Evolutionary conservation across 805 yeast species (phyloP).

Genomic region (Schwanniomyces sp.): DNA sequence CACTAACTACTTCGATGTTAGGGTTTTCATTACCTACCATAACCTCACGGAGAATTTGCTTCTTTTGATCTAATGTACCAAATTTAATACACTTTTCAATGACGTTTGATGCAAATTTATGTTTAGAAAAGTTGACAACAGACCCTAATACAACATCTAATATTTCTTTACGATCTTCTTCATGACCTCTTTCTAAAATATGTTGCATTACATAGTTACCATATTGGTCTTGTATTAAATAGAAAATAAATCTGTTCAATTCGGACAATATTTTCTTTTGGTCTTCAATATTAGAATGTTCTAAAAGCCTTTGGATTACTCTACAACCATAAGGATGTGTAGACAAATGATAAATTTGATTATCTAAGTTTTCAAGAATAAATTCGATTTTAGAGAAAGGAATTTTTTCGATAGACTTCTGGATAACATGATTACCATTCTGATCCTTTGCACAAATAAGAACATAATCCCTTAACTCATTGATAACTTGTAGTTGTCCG

Average conservation of each 20-base stretch:
- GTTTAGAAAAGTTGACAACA: slow-evolving; percentile 84
- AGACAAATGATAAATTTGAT: slow-evolving; percentile 78
- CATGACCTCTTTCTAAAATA: slow-evolving; percentile 80
- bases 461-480: slow-evolving; percentile 73
- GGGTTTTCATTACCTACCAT: slow-evolving; percentile 51
- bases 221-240: slow-evolving; percentile 90
- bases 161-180: slow-evolving; percentile 59
- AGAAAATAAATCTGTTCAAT: slow-evolving; percentile 67
- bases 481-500: slow-evolving; percentile 66
- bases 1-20: slow-evolving; percentile 50
- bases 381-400: slow-evolving; percentile 71
- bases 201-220: slow-evolving; percentile 98
- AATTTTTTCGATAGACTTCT: slow-evolving; percentile 85
- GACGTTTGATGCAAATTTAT: slow-evolving; percentile 96
- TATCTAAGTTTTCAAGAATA: slow-evolving; percentile 67
- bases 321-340: slow-evolving; percentile 98
- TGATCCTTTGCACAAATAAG: slow-evolving; percentile 70
- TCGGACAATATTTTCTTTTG: slow-evolving; percentile 69
- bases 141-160: slow-evolving; percentile 67
- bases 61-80: slow-evolving; percentile 65
- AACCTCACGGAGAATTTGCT: slow-evolving; percentile 64
- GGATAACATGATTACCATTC: slow-evolving; percentile 97
- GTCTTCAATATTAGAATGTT: slow-evolving; percentile 66
- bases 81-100: slow-evolving; percentile 88
- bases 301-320: slow-evolving; percentile 89